Evolutionary conservation across 169 alveolate genomes (phyloP), one percentile per base, ranked within the genome.

Genomic region (Plasmodium gallinaceum): DNA sequence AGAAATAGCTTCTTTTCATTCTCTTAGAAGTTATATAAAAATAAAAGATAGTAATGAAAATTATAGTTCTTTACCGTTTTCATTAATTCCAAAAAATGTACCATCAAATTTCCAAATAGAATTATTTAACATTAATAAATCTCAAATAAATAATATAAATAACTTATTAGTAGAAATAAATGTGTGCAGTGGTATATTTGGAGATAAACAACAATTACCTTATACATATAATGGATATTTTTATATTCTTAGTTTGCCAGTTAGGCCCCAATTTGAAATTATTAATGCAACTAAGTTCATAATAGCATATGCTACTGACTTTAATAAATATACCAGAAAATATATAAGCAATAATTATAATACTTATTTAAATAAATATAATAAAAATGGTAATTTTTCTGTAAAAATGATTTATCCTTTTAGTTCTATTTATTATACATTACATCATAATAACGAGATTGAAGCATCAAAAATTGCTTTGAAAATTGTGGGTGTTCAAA

Each of bases 151-250:
- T 62, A 90, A 80, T 20, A 76, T 90, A 16, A 46, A 92, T 58
- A 91, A 94, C 61, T 57, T 90, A 18, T 70, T 95, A 45, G 76
- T 95, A 58, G 96, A 95, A 64, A 93, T 94, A 16, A 92, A 93
- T 70, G 93, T 95, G 14, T 92, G 95, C 18, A 92, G 94, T 10
- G 97, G 97, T 16, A 85, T 89, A 46, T 95, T 95, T 69, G 94
- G 95, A 32, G 95, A 93, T 58, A 94, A 93, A 18, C 91, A 94
- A 10, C 92, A 93, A 58, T 66, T 95, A 58, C 97, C 97, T 5
- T 95, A 94, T 76, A 90, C 94, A 43, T 94, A 92, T 85, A 95
- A 95, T 74, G 97, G 97, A 9, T 93, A 88, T 60, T 95, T 93
- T 71, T 87, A 91, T 65, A 93, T 94, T 20, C 93, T 95, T 18